Base-by-base conservation (phyloP, 2,329 filamentous ascomycete genomes). In the Aspergillus fructus region DNA sequence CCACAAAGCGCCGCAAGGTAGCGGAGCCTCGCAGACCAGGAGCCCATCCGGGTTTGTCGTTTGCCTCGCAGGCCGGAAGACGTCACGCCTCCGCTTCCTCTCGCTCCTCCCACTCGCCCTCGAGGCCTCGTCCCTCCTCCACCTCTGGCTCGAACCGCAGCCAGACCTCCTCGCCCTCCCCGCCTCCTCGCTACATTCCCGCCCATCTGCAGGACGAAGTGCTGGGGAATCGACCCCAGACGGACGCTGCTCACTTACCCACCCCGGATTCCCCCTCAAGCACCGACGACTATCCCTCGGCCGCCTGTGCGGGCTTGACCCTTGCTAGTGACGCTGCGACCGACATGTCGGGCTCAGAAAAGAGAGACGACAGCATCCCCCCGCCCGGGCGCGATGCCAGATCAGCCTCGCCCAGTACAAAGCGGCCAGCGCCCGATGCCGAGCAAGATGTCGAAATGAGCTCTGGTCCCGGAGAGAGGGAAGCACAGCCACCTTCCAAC, bases 181-280 rank as follows among this genome's bases (percentile, higher is more conserved):
- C 66, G 55, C 68, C 71, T 49, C 68, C 77, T 43, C 77, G 80
- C 58, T 83, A 80, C 68, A 76, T 85, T 55, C 83, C 83, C 59
- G 79, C 82, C 53, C 83, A 85, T 70, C 73, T 85, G 56, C 81
- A 83, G 68, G 77, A 79, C 70, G 81, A 83, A 68, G 76, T 81
- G 53, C 68, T 73, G 39, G 71, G 68, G 56, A 61, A 66, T 46
- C 61, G 62, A 60, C 66, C 63, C 41, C 76, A 67, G 66, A 61
- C 70, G 43, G 64, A 68, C 60, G 74, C 68, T 60, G 74, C 72
- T 59, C 71, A 71, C 52, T 74, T 68, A 41, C 72, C 73, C 5
- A 71, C 68, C 53, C 74, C 63, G 49, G 69, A 72, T 51, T 64
- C 62, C 53, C 47, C 63, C 49, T 60, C 60, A 24, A 66, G 63